Evolutionary conservation across 176 grass and related monocot species (phyloP).

Genomic region (Aegilops speltoides): DNA sequence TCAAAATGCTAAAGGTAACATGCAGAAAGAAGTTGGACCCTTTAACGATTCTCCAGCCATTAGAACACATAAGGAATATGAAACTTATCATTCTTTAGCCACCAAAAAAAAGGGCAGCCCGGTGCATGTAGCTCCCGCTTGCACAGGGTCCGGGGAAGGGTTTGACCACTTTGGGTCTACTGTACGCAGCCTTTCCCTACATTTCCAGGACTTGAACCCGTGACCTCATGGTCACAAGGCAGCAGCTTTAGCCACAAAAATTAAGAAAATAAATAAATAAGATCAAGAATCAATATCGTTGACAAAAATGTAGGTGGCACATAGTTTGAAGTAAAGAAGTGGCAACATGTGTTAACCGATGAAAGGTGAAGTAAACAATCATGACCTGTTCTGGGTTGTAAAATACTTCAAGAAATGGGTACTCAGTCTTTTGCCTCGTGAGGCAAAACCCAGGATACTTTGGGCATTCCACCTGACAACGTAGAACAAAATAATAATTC

Average conservation of each 20-base stretch:
- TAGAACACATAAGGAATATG: not conserved
- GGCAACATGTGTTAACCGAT: not conserved
- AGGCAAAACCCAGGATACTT: slow-evolving; percentile 98
- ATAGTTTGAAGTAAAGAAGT: not conserved
- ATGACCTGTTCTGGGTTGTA: slow-evolving; percentile 83
- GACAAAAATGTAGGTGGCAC: not conserved
- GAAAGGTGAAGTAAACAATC: slow-evolving; percentile 10
- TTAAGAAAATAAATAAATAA: not conserved
- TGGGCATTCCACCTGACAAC: slow-evolving; percentile 80
- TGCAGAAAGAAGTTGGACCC: not conserved
- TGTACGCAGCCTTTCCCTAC: too few species aligned
- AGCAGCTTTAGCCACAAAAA: not conserved
- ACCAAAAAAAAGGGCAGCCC: not conserved
- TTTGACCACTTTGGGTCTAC: too few species aligned
- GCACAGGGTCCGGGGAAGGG: too few species aligned
- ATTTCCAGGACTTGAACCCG: too few species aligned
- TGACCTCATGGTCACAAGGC: too few species aligned
- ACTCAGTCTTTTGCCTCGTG: slow-evolving; percentile 79
- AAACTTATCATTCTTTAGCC: not conserved
- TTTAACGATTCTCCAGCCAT: not conserved
- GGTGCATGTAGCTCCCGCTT: too few species aligned
- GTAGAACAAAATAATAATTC: not conserved
- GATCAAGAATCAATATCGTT: not conserved
- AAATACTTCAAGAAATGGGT: slow-evolving; percentile 99
- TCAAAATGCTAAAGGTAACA: not conserved